phyloP scores from a whole-genome alignment of 108 stramenopile species.

The Nitzschia palea region DNA sequence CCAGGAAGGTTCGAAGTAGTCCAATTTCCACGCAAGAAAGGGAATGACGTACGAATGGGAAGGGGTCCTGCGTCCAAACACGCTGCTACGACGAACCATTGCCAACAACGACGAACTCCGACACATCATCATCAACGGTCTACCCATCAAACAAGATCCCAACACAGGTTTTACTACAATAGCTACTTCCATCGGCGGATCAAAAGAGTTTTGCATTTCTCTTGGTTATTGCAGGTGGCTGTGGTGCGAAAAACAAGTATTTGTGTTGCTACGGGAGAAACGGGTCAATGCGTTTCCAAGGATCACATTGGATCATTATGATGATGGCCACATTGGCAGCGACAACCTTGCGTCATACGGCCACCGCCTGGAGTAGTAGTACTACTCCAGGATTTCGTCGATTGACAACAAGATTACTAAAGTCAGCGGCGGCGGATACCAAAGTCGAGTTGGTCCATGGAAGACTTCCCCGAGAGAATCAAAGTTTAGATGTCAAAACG shows the following conservation, averaged over 20 bases:
- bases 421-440: neutral
- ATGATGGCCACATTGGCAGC: slow-evolving; percentile 28
- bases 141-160: neutral
- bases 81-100: too few relatives aligned
- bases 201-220: neutral
- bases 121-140: neutral
- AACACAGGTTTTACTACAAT: neutral
- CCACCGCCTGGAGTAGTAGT: slow-evolving; percentile 14
- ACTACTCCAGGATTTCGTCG: too few relatives aligned
- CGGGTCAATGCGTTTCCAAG: slow-evolving; percentile 9
- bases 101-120: too few relatives aligned
- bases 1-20: too few relatives aligned
- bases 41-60: too few relatives aligned
- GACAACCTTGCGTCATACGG: slow-evolving; percentile 13
- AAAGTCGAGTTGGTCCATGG: slow-evolving; percentile 1
- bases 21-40: too few relatives aligned
- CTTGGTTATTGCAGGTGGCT: neutral
- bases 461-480: slow-evolving; percentile 39
- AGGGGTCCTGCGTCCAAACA: too few relatives aligned
- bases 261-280: too few relatives aligned
- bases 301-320: neutral
- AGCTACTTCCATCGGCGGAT: too few relatives aligned
- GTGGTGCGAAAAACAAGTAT: too few relatives aligned
- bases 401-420: too few relatives aligned
- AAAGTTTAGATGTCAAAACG: slow-evolving; percentile 65